Evolutionary conservation across 129 eudicot genomes (phyloP), one percentile per base, ranked within the genome.

Genomic region (Kitagawia praeruptora): DNA sequence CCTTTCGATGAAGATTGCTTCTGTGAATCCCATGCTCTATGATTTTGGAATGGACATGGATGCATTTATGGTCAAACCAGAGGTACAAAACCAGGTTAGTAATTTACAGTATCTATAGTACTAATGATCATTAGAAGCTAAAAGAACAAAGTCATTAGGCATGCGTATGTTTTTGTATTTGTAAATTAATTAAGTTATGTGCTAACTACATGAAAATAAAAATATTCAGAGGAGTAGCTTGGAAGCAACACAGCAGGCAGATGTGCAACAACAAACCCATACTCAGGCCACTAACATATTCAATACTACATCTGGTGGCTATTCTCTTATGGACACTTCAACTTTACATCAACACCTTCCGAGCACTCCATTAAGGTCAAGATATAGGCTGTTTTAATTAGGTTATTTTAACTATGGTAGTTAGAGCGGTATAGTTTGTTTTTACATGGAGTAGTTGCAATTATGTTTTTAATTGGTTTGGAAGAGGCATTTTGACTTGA

Each of bases 1-100:
- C 85, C 91, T 93, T 34, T 93, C 98, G 41, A 85, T 89, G 93
- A 91, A 88, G 83, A 97, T 93, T 81, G 93, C 97, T 74, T 85
- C 96, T 15, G 78, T 93, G 75, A 90, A 93, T 82, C 97, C 97
- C 81, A 87, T 85, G 84, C 79, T 80, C 31, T 85, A 93, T 85
- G 97, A 88, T 81, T 93, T 91, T 84, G 97, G 93, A 78, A 78
- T 86, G 86, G 97, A 93, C 84, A 48, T 86, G 73, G 97, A 93
- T 53, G 46, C 92, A 61, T 54, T 89, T 79, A 87, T 90, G 93
- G 87, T 84, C 79, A 88, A 83, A 85, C 91, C 91, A 42, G 91
- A 89, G 92, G 92, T 91, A 91, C 54, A 37, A 40, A 58, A 71
- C 72, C 72, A 67, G 41, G 40, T 64, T 64, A 28, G 40, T 25